These are phyloP conservation scores for Parietichytrium sp. DNA, from an alignment of 108 stramenopile species.

Conservation along the genomic window DNA sequence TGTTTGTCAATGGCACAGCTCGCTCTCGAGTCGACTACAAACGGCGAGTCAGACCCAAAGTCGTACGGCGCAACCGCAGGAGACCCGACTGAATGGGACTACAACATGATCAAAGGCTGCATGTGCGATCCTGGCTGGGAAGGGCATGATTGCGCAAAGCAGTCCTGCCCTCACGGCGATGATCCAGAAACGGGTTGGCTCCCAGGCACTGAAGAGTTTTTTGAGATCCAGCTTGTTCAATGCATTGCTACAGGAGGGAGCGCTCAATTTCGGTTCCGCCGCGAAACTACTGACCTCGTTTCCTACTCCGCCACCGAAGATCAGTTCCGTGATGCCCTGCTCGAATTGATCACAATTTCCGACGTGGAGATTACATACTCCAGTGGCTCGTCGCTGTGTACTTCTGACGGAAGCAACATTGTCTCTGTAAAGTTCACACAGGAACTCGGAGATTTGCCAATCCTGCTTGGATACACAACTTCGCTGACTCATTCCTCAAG, in stretches of 20 bases:
- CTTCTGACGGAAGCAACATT: neutral
- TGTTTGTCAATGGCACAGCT: slow-evolving; percentile 56
- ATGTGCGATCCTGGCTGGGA: slow-evolving; percentile 57
- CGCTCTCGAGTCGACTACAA: slow-evolving; percentile 37
- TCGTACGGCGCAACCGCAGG: slow-evolving; percentile 52
- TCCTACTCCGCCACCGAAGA: slow-evolving; percentile 40
- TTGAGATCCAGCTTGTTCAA: slow-evolving; percentile 5
- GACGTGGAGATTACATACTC: slow-evolving; percentile 10
- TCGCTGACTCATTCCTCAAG: neutral
- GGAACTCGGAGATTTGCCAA: slow-evolving; percentile 43
- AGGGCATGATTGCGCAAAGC: slow-evolving; percentile 54
- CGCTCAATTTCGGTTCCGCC: slow-evolving; percentile 8
- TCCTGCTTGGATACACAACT: neutral
- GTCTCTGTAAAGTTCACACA: neutral
- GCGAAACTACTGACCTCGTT: slow-evolving; percentile 40
- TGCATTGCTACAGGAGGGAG: neutral
- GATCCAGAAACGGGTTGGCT: slow-evolving; percentile 47
- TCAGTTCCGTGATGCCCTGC: slow-evolving; percentile 44
- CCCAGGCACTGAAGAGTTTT: neutral
- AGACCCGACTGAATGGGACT: slow-evolving; percentile 42
- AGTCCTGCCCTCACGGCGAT: slow-evolving; percentile 50
- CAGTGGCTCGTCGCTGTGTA: neutral
- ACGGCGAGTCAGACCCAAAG: neutral
- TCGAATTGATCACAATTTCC: slow-evolving; percentile 43
- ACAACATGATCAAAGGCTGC: slow-evolving; percentile 46